A percentile compares a stretch with the other conserved stretches of the same genome.
These are phyloP conservation scores for Ceratorhiza oryzae-sativae DNA, from an alignment of 1,284 basidiomycete genomes.

Conservation along the genomic window DNA sequence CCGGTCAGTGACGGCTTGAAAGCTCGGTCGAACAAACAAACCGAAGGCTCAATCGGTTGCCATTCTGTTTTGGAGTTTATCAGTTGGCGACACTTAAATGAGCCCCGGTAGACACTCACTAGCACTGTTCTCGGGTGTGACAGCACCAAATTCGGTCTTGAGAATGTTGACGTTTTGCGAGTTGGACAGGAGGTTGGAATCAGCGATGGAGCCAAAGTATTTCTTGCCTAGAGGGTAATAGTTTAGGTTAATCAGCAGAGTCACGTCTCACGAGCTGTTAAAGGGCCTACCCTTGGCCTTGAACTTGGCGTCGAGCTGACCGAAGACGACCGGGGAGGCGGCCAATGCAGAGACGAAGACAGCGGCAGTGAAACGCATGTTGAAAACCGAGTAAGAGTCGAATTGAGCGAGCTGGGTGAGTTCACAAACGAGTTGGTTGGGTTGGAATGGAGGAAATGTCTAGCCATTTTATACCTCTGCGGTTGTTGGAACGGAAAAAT, in stretches of 20 bases:
- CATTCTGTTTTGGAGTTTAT: not conserved
- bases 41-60: constrained; percentile 8
- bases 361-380: constrained; percentile 10
- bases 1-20: not conserved
- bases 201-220: constrained; percentile 33
- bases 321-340: constrained; percentile 11
- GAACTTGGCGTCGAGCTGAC: constrained; percentile 26
- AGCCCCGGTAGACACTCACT: not conserved
- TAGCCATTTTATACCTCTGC: constrained; percentile 9
- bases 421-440: not conserved
- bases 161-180: constrained; percentile 23
- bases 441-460: not conserved
- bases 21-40: not conserved
- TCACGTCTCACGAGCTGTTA: not conserved
- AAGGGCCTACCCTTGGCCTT: constrained; percentile 8
- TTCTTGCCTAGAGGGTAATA: constrained; percentile 12
- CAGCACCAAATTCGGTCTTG: constrained; percentile 19
- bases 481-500: not conserved
- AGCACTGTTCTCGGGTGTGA: constrained; percentile 32
- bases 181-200: constrained; percentile 3
- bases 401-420: not conserved
- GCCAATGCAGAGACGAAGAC: not conserved
- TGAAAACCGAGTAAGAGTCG: not conserved
- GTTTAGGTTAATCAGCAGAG: not conserved
- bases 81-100: too few relatives aligned